Percentiles rank a stretch among this genome's conserved stretches.
These are phyloP conservation scores for Berkeleyomyces rouxiae DNA, from an alignment of 2,329 filamentous ascomycete species.

Conservation along the genomic window DNA sequence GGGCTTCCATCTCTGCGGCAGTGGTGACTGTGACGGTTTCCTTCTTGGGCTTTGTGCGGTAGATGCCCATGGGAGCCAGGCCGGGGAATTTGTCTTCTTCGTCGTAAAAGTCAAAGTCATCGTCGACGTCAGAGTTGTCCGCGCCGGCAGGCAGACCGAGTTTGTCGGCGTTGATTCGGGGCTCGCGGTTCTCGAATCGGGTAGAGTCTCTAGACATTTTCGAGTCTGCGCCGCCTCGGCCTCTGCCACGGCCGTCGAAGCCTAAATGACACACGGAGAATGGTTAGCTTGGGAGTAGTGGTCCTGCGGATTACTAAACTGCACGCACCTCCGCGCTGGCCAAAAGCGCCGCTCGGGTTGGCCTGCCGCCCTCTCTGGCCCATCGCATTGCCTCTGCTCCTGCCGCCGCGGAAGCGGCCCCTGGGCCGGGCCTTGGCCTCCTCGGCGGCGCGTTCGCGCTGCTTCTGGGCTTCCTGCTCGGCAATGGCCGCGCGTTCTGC, in stretches of 20 bases:
- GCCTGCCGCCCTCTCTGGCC: constrained; percentile 25
- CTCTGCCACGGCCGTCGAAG: constrained; percentile 9
- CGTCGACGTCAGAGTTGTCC: constrained; percentile 28
- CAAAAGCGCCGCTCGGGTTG: constrained; percentile 15
- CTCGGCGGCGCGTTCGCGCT: constrained; percentile 25
- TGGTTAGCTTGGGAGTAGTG: background rate
- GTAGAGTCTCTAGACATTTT: constrained; percentile 19
- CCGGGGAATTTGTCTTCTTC: constrained; percentile 20
- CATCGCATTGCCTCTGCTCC: constrained; percentile 29
- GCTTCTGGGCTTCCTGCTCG: constrained; percentile 28
- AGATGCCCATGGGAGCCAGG: constrained; percentile 39
- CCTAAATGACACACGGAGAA: background rate
- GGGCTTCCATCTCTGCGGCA: constrained; percentile 11
- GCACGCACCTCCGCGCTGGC: constrained; percentile 15
- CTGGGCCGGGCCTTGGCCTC: constrained; percentile 25
- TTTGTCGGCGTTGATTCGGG: constrained; percentile 39
- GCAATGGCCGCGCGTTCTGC: constrained; percentile 32
- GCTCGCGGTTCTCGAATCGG: constrained; percentile 23
- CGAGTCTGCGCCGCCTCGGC: constrained; percentile 18
- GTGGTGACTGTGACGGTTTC: constrained; percentile 9
- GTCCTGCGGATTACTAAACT: constrained; percentile 4
- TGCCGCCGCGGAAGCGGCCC: constrained; percentile 25
- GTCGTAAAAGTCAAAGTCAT: constrained; percentile 30
- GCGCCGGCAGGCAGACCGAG: constrained; percentile 27
- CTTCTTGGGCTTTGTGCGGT: constrained; percentile 18